Base-by-base conservation (phyloP, 1,284 basidiomycete species). In the Tilletiopsis washingtonensis region DNA sequence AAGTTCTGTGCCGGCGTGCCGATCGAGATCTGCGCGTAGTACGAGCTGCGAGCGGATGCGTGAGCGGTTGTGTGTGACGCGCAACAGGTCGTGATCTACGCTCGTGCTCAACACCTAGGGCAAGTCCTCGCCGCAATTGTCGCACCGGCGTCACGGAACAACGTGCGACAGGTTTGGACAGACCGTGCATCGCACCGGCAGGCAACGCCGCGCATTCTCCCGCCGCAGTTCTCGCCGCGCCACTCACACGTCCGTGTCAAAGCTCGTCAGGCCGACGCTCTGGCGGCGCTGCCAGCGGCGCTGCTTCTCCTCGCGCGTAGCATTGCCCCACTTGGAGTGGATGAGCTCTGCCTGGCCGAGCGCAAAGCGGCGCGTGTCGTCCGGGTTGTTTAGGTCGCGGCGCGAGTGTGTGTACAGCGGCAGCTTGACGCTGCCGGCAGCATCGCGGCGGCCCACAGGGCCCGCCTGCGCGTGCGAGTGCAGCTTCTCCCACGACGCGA, bases 1-100 rank as follows among this genome's bases (percentile, higher is more conserved):
- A 80, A 77, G 45, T 69, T 61, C 49, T 78, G 76, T 5, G 74
- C 57, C 4, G 78, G 78, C 7, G 78, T 77, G 23, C 78, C 73
- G 21, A 74, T 51, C 34, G 57, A 54, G 38, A 73, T 49, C 39
- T 60, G 58, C 7, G 62, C 67, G 43, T 55, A 73, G 53, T 74
- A 69, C 45, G 55, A 64, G 54, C 53, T 69, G 50, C 19, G 24
- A 29, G 6, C 25, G 32, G 7, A n/a, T n/a, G n/a, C n/a, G n/a
- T n/a, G n/a, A n/a, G n/a, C n/a, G n/a, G n/a, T n/a, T n/a, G n/a
- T n/a, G n/a, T n/a, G n/a, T n/a, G n/a, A n/a, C n/a, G n/a, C n/a
- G n/a, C n/a, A n/a, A n/a, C n/a, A 43, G 15, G 21, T 20, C 15
- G 43, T 5, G 12, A 44, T 3, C 7, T 7, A 40, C 14, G 39